Percentiles rank a stretch among this genome's conserved stretches.
These are phyloP conservation scores for Stagonosporopsis vannaccii DNA, from an alignment of 2,329 filamentous ascomycete species.

Conservation along the genomic window DNA sequence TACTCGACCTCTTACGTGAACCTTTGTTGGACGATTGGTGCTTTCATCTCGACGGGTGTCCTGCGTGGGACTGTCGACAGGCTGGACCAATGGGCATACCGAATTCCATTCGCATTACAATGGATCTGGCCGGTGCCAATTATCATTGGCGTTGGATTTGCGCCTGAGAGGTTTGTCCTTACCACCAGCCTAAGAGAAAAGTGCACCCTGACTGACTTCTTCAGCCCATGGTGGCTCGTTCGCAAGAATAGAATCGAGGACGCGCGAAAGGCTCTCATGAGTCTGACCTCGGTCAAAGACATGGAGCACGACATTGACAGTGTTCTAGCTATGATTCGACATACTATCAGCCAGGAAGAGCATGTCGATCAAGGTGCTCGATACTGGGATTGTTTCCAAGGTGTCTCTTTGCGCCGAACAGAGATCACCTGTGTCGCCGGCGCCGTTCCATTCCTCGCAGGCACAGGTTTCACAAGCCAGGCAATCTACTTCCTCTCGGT, in stretches of 20 bases:
- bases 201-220: constrained; percentile 22
- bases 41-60: constrained; percentile 73
- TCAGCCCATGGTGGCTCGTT: constrained; percentile 13
- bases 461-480: constrained; percentile 29
- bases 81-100: constrained; percentile 67
- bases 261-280: constrained; percentile 6
- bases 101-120: constrained; percentile 70
- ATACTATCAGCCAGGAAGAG: constrained; percentile 80
- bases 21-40: constrained; percentile 53
- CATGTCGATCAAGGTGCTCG: constrained; percentile 67
- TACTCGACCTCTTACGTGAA: constrained; percentile 60
- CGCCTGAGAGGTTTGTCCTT: constrained; percentile 69
- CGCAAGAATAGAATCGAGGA: constrained; percentile 7
- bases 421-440: constrained; percentile 67
- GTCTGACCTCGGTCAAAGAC: constrained; percentile 44
- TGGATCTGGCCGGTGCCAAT: constrained; percentile 76
- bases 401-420: constrained; percentile 77
- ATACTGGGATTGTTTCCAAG: constrained; percentile 83
- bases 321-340: constrained; percentile 76
- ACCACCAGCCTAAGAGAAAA: background rate
- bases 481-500: constrained; percentile 55
- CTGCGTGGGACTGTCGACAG: constrained; percentile 69
- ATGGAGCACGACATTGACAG: constrained; percentile 42
- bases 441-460: constrained; percentile 49
- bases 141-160: constrained; percentile 67